Conservation (phyloP, 177 flowering plant species). For the Vitis hybrid region DNA sequence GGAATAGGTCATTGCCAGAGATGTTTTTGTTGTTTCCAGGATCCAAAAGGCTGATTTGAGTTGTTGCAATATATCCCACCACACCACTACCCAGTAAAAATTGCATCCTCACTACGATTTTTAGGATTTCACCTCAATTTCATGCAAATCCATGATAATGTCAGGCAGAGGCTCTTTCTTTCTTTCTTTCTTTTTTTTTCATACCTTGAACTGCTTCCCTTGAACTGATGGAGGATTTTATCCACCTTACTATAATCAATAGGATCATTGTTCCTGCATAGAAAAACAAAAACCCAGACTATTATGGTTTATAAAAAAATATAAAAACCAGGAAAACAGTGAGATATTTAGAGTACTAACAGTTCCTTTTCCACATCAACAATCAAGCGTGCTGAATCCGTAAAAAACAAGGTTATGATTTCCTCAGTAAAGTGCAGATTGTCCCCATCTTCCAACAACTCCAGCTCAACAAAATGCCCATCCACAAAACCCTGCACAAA, state of each 20-base stretch:
- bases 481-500: constrained; percentile 15
- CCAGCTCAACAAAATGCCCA: constrained; percentile 6
- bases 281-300: neutral
- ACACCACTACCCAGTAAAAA: too few relatives aligned
- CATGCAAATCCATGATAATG: too few relatives aligned
- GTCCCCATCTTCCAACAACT: constrained; percentile 8
- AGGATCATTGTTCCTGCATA: constrained; percentile 3
- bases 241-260: constrained; percentile 6
- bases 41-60: too few relatives aligned
- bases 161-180: too few relatives aligned
- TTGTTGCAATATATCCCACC: too few relatives aligned
- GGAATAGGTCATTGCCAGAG: too few relatives aligned
- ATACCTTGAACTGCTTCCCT: constrained; percentile 21
- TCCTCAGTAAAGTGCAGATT: constrained; percentile 20
- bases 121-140: too few relatives aligned
- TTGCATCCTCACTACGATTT: too few relatives aligned
- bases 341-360: constrained; percentile 1
- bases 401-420: constrained; percentile 7
- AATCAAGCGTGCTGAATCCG: constrained; percentile 6
- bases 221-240: constrained; percentile 15
- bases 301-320: neutral
- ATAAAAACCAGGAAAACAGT: neutral
- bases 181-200: neutral
- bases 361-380: neutral
- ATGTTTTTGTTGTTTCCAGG: too few relatives aligned